Conservation (phyloP, 75 land plant genomes). For the Isoetes taiwanensis region DNA sequence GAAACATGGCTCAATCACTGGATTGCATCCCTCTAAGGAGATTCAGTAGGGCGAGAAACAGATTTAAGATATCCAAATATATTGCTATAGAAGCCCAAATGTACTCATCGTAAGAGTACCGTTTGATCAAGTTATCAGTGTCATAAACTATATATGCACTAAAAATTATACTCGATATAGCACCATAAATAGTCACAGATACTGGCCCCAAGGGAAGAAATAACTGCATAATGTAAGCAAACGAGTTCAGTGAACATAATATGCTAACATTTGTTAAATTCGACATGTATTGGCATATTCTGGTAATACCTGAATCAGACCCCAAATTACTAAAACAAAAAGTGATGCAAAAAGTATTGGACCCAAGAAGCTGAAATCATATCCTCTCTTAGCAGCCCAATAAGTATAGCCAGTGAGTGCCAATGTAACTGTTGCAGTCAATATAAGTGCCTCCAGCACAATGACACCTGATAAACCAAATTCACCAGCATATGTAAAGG, state of each 20-base stretch:
- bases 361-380: slow-evolving; percentile 50
- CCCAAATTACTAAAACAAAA: slow-evolving; percentile 43
- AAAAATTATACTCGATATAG: slow-evolving; percentile 58
- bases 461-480: slow-evolving; percentile 33
- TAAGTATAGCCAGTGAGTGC: slow-evolving; percentile 40
- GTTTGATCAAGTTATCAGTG: slow-evolving; percentile 79
- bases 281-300: not conserved
- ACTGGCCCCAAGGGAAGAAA: slow-evolving; percentile 76
- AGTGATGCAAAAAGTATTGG: slow-evolving; percentile 30
- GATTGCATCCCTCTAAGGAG: no score
- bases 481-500: not conserved
- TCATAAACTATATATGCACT: slow-evolving; percentile 79
- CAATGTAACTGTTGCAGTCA: slow-evolving; percentile 33
- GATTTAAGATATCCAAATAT: slow-evolving; percentile 80
- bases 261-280: no score
- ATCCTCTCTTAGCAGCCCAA: slow-evolving; percentile 41
- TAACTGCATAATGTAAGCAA: slow-evolving; percentile 26
- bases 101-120: slow-evolving; percentile 73
- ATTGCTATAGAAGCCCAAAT: slow-evolving; percentile 84
- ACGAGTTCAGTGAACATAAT: not conserved
- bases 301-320: slow-evolving; percentile 65
- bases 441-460: slow-evolving; percentile 32
- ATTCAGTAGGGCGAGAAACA: slow-evolving; percentile 60
- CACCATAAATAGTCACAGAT: slow-evolving; percentile 57
- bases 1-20: no score